Base-by-base conservation (phyloP, 306 rosid species). In the Carpinus fangiana region DNA sequence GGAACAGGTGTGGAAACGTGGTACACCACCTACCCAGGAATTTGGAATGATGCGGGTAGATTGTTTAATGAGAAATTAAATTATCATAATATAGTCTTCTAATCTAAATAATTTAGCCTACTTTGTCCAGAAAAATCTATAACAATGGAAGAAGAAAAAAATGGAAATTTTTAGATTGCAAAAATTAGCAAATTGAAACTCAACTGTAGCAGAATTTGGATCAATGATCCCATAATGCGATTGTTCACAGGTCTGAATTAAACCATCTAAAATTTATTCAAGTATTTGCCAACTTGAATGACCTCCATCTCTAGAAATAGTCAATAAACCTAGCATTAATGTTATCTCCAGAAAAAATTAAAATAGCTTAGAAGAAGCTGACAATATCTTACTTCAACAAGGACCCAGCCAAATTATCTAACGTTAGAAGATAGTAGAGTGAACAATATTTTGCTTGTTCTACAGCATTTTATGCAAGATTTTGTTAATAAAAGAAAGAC, bases 231-330 rank as follows among this genome's bases (percentile, higher is more conserved):
- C 45, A 31, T 17, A 4, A 31, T 2, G 69, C 31, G 69, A 62
- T 62, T 62, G 51, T 66, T 47, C 48, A 64, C 61, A 38, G n/a
- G 54, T n/a, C 12, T 18, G 36, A 26, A 21, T 34, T 17, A 53
- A 71, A 53, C 8, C 17, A 4, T 46, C 62, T n/a, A 61, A 8
- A 46, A 36, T 45, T 43, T 17, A 72, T 41, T 38, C 43, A 31
- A 23, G 80, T 77, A 73, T 86, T 64, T 70, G 59, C 77, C 70
- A 62, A 76, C 71, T 54, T 59, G 46, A 66, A 56, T 45, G 77
- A 72, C 59, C 78, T 80, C 76, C 80, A 20, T 34, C 8, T 51
- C 48, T 20, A 23, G 47, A 66, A 50, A 38, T 66, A 59, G 48
- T 76, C 80, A 75, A 46, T 76, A 36, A 72, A 34, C 48, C 50